Base-by-base conservation (phyloP, 495 filamentous ascomycete species). In the Parathielavia hyrcaniae region DNA sequence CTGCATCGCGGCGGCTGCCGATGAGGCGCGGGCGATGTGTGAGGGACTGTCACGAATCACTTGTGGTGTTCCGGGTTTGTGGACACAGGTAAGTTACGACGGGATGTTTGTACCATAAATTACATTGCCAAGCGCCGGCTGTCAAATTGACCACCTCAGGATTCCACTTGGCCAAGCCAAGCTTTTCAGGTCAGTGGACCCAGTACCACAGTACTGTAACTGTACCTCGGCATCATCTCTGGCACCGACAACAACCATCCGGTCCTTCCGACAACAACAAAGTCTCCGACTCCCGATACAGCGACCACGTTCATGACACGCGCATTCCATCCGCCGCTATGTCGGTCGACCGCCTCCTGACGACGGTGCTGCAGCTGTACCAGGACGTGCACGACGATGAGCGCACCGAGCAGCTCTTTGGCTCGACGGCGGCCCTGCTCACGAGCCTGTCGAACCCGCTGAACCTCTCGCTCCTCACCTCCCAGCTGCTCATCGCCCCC, bases 401-500 rank as follows among this genome's bases (percentile, higher is more conserved):
- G 38, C 72, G 74, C 53, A 80, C 76, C 41, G 68, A 75, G 58
- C 74, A 74, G 64, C 81, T 98, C 55, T 84, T 93, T 60, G 83
- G 81, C 48, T 92, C 87, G 39, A 89, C 92, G 16, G 84, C 87
- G 30, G 85, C 87, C 26, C 83, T 98, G 30, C 77, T 98, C 23
- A 86, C 89, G 20, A 82, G 85, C 35, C 83, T 98, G 40, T 84
- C 83, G 36, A 98, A 98, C 63, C 93, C 91, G 12, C 78, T 96
- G 36, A 98, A 98, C 64, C 71, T 96, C 62, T 89, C 87, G 10
- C 81, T 98, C 5, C 83, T 98, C 49, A 88, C 91, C 1, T 90
- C 89, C n/a, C 91, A 96, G 58, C 79, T 97, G 38, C 82, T 98
- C 22, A 83, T 82, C 11, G 86, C 91, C 0, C 91, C 88, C 2